Evolutionary conservation across 176 grass and related monocot species (phyloP).

Genomic region (Triticum urartu): DNA sequence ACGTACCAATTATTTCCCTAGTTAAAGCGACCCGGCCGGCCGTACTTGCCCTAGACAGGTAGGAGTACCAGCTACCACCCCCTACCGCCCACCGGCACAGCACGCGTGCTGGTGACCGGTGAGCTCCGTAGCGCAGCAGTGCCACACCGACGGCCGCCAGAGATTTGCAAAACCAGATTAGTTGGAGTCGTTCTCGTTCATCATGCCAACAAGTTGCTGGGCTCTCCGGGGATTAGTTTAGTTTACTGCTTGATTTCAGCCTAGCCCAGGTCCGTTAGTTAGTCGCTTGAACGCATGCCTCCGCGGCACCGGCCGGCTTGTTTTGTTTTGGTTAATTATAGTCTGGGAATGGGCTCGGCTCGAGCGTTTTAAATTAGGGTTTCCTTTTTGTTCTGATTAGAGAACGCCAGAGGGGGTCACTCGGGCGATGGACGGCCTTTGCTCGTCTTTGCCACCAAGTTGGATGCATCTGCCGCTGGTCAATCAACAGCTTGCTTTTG

Average conservation of each 20-base stretch:
- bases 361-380: neutral
- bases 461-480: neutral
- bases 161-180: neutral
- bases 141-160: neutral
- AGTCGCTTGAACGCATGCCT: neutral
- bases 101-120: neutral
- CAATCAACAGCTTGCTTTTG: slow-evolving; percentile 1
- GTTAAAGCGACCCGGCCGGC: neutral
- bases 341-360: neutral
- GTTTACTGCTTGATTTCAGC: neutral
- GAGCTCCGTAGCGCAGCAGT: neutral
- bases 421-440: neutral
- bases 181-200: neutral
- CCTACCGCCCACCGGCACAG: neutral
- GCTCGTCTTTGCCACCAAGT: neutral
- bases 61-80: neutral
- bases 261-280: neutral
- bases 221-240: neutral
- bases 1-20: neutral
- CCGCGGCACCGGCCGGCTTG: neutral
- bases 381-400: neutral
- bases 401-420: neutral
- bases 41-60: neutral
- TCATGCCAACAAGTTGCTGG: neutral
- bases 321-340: neutral